Conservation (phyloP, 306 rosid species). For the Trifolium pratense region DNA sequence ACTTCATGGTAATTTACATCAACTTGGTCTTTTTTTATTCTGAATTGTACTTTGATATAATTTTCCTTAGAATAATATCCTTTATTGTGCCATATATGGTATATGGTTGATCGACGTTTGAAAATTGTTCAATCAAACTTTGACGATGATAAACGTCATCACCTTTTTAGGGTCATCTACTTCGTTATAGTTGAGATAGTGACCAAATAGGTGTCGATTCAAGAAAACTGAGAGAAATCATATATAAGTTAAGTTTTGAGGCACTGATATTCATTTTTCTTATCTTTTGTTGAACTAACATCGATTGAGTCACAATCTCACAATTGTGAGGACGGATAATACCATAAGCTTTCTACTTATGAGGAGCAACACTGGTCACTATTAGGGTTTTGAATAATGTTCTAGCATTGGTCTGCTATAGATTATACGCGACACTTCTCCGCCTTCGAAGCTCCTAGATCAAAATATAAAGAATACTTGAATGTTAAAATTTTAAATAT, state of each 20-base stretch:
- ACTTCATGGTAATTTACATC: slow-evolving; percentile 60
- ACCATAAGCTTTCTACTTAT: background rate
- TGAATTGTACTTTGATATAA: background rate
- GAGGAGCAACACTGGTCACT: background rate
- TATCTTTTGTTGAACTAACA: background rate
- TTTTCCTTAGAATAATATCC: background rate
- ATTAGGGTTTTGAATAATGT: background rate
- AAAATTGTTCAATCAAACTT: background rate
- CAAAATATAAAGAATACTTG: background rate
- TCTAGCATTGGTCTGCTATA: background rate
- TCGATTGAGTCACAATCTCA: background rate
- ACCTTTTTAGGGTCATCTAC: background rate
- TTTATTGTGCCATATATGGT: too few species aligned
- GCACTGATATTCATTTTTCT: background rate
- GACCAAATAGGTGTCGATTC: background rate
- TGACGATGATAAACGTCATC: too few species aligned
- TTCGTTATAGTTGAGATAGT: background rate
- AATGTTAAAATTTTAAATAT: background rate
- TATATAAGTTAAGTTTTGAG: background rate
- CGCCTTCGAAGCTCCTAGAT: background rate
- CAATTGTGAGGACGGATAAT: background rate
- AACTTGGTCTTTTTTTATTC: background rate
- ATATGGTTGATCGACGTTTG: background rate
- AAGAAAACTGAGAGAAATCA: background rate
- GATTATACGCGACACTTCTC: background rate